A percentile compares a stretch with the other conserved stretches of the same genome.
Evolutionary conservation across 257 asterid genomes (phyloP).

Genomic region (Solanum appendiculatum): DNA sequence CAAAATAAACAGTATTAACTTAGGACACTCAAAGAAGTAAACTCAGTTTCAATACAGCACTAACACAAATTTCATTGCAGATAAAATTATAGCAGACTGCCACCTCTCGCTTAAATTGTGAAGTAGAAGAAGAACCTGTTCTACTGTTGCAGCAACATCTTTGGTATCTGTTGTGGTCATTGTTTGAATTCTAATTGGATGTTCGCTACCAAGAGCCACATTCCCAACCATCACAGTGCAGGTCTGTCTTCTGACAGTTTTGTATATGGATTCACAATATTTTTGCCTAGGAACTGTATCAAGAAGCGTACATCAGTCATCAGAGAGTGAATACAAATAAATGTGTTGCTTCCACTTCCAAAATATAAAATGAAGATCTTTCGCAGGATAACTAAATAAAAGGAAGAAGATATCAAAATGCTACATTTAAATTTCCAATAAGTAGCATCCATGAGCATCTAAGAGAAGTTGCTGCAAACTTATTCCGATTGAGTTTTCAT

Average conservation of each 20-base stretch:
- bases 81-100: neutral
- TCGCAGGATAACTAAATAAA: neutral
- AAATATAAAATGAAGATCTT: neutral
- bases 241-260: conserved; percentile 85
- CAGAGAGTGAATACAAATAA: neutral
- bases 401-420: neutral
- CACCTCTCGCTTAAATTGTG: neutral
- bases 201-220: conserved; percentile 92
- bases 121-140: conserved; percentile 49
- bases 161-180: conserved; percentile 99
- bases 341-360: neutral
- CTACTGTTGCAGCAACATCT: conserved; percentile 92
- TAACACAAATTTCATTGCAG: neutral
- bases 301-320: conserved; percentile 13
- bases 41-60: neutral
- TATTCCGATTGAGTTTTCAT: neutral
- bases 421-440: neutral
- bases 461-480: neutral
- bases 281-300: conserved; percentile 86
- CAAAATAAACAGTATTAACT: neutral
- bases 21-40: neutral
- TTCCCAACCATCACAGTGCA: conserved; percentile 96
- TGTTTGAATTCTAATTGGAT: conserved; percentile 94
- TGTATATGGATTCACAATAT: conserved; percentile 85
- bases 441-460: neutral